Evolutionary conservation across 83 land plant species (phyloP).

Genomic region (Isoetes engelmannii): DNA sequence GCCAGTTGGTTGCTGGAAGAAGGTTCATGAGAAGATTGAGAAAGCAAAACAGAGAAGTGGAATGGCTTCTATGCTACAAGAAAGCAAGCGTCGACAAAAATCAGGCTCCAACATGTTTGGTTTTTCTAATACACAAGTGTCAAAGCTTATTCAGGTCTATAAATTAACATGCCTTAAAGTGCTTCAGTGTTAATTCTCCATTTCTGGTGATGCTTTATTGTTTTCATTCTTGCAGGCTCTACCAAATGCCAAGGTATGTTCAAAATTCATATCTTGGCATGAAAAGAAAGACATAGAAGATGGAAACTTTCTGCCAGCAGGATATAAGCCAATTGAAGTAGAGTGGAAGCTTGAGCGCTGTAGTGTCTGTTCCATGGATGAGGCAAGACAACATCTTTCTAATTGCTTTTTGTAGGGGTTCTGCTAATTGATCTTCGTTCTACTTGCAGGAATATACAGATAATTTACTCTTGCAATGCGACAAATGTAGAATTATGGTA

Average conservation of each 20-base stretch:
- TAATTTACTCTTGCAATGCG: conserved; percentile 12
- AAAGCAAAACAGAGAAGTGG: conserved; percentile 1
- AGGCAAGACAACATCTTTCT: background rate
- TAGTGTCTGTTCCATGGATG: conserved; percentile 5
- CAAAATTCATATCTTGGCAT: conserved; percentile 1
- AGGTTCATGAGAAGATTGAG: background rate
- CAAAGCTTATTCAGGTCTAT: conserved; percentile 10
- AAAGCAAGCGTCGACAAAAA: background rate
- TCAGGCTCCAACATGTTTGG: conserved; percentile 10
- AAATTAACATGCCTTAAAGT: background rate
- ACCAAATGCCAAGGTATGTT: conserved; percentile 14
- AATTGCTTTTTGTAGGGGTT: background rate
- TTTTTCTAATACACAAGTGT: conserved; percentile 2
- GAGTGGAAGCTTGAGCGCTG: conserved; percentile 13
- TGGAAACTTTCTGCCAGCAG: background rate
- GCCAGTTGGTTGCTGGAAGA: conserved; percentile 12
- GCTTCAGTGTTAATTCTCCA: background rate
- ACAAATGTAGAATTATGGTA: conserved; percentile 10
- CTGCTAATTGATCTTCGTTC: background rate
- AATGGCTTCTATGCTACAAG: background rate
- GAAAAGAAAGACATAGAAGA: background rate
- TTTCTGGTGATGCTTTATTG: background rate
- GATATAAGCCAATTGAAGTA: conserved; percentile 13
- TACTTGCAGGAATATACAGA: conserved; percentile 6
- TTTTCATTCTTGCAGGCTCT: background rate